phyloP scores from a whole-genome alignment of 495 filamentous ascomycete species.

The Aspergillus bridgeri region DNA sequence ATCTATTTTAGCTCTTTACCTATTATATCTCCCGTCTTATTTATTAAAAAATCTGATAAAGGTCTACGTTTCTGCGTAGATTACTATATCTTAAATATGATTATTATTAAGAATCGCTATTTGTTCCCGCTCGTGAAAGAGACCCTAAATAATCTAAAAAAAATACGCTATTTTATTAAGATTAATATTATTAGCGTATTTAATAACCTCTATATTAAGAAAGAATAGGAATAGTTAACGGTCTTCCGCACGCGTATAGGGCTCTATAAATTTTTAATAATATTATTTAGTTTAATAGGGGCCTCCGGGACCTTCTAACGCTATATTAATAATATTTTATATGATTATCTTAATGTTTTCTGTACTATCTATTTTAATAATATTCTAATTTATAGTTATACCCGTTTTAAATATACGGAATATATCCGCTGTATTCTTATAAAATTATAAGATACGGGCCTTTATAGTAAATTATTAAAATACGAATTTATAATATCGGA shows the following conservation, averaged over 20 bases:
- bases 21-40: slow-evolving; percentile 29
- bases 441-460: slow-evolving; percentile 8
- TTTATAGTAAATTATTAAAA: slow-evolving; percentile 22
- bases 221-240: slow-evolving; percentile 29
- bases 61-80: slow-evolving; percentile 42
- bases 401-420: slow-evolving; percentile 17
- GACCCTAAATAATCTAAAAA: slow-evolving; percentile 24
- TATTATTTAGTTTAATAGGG: slow-evolving; percentile 15
- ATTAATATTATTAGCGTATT: slow-evolving; percentile 42
- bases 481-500: slow-evolving; percentile 23
- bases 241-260: slow-evolving; percentile 31
- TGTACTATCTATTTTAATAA: slow-evolving; percentile 31
- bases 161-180: slow-evolving; percentile 40
- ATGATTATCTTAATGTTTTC: slow-evolving; percentile 24
- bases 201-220: slow-evolving; percentile 29
- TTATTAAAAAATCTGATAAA: slow-evolving; percentile 31
- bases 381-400: slow-evolving; percentile 32
- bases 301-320: slow-evolving; percentile 23
- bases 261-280: slow-evolving; percentile 23
- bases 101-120: slow-evolving; percentile 43
- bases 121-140: slow-evolving; percentile 46
- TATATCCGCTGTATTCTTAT: slow-evolving; percentile 19
- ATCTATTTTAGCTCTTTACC: slow-evolving; percentile 32
- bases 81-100: slow-evolving; percentile 39
- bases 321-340: slow-evolving; percentile 28